Evolutionary conservation across 257 asterid species (phyloP).

Genomic region (Knoxia roxburghii): DNA sequence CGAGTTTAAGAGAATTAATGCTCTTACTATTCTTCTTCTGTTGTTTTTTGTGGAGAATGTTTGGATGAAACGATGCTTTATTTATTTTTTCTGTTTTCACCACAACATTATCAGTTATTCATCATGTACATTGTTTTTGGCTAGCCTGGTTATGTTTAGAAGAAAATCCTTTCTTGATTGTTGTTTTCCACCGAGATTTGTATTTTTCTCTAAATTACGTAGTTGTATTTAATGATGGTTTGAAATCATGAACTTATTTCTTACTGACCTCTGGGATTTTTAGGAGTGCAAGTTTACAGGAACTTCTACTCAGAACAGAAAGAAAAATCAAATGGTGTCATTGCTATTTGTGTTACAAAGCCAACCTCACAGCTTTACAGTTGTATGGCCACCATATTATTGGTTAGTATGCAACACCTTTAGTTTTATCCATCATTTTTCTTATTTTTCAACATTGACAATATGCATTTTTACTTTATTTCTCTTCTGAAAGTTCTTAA

Average conservation of each 20-base stretch:
- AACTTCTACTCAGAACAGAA: slow-evolving; percentile 75
- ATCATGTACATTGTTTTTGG: background rate
- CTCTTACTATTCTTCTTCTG: background rate
- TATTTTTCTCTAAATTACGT: background rate
- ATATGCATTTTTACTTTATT: background rate
- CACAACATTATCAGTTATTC: background rate
- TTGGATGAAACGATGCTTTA: background rate
- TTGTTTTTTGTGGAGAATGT: background rate
- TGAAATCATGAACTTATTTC: background rate
- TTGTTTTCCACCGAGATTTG: background rate
- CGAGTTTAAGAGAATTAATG: background rate
- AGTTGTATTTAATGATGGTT: background rate
- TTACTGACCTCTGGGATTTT: slow-evolving; percentile 11
- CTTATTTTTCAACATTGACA: background rate
- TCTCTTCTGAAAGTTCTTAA: background rate
- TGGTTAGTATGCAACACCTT: slow-evolving; percentile 35
- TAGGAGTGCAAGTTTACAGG: slow-evolving; percentile 79
- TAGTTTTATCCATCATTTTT: background rate
- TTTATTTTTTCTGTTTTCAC: background rate
- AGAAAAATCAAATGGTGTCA: slow-evolving; percentile 68
- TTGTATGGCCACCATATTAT: slow-evolving; percentile 47
- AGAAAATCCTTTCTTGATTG: background rate
- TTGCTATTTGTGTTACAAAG: slow-evolving; percentile 50
- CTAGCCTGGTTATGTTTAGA: slow-evolving; percentile 1
- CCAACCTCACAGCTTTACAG: slow-evolving; percentile 41